Percentiles rank a stretch among this genome's conserved stretches.
These are phyloP conservation scores for Capsicum baccatum DNA, from an alignment of 257 asterid genomes.

Conservation along the genomic window DNA sequence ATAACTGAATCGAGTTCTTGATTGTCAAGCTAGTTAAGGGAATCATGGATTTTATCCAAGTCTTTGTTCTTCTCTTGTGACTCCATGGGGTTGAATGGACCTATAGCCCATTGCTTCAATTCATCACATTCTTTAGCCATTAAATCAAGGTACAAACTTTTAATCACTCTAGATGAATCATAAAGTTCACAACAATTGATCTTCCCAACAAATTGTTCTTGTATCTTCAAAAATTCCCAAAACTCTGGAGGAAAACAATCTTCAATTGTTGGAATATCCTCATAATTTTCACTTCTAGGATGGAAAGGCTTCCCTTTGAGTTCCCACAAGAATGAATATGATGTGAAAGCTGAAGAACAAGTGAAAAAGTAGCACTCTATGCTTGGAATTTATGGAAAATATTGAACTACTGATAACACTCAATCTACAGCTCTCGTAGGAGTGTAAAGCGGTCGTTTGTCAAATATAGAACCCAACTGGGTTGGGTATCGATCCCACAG, in stretches of 20 bases:
- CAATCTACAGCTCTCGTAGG: too few species aligned
- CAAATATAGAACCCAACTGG: too few species aligned
- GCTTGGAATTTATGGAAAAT: constrained; percentile 40
- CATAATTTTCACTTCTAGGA: constrained; percentile 38
- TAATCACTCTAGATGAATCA: constrained; percentile 59
- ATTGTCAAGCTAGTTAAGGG: constrained; percentile 57
- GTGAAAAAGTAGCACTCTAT: constrained; percentile 55
- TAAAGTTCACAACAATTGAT: constrained; percentile 56
- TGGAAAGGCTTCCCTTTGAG: constrained; percentile 48
- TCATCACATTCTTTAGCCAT: constrained; percentile 38
- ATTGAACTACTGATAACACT: too few species aligned
- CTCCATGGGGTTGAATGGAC: constrained; percentile 62
- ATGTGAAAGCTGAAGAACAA: constrained; percentile 52
- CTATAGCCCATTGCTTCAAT: constrained; percentile 66
- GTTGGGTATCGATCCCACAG: too few species aligned
- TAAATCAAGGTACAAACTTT: constrained; percentile 53
- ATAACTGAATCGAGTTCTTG: constrained; percentile 47
- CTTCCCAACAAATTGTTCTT: constrained; percentile 29
- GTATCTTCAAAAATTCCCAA: constrained; percentile 32
- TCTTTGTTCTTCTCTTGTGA: constrained; percentile 25
- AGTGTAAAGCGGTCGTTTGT: too few species aligned
- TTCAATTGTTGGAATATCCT: constrained; percentile 42
- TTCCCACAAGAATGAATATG: constrained; percentile 57
- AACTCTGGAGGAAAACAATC: constrained; percentile 60
- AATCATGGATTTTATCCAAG: constrained; percentile 28